Percentiles rank a stretch among this genome's conserved stretches.
Evolutionary conservation across 306 rosid species (phyloP).

Genomic region (Prinsepia uniflora): DNA sequence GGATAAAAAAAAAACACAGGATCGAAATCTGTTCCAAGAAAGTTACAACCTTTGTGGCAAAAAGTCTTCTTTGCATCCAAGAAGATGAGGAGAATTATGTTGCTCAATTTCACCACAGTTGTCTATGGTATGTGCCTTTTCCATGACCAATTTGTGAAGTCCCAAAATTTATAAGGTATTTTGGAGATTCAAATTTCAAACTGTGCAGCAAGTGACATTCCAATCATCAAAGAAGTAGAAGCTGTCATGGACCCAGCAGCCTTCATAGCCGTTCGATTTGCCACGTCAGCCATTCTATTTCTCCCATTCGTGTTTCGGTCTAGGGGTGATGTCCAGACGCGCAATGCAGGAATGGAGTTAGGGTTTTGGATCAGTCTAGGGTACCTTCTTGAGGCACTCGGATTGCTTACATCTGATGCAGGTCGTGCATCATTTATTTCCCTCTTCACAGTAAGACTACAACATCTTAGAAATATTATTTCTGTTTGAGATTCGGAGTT

Average conservation of each 20-base stretch:
- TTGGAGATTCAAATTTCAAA: not conserved
- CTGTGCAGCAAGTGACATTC: slow-evolving; percentile 65
- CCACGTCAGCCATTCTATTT: slow-evolving; percentile 57
- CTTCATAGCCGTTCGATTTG: slow-evolving; percentile 65
- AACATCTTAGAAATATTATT: not conserved
- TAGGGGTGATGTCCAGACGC: slow-evolving; percentile 41
- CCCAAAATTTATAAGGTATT: not conserved
- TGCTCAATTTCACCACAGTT: slow-evolving; percentile 56
- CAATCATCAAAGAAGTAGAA: slow-evolving; percentile 72
- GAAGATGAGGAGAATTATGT: slow-evolving; percentile 52
- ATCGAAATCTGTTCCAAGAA: not conserved
- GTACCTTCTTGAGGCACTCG: slow-evolving; percentile 67
- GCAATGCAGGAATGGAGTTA: slow-evolving; percentile 68
- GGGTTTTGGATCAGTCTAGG: slow-evolving; percentile 78
- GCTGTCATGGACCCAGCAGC: slow-evolving; percentile 64
- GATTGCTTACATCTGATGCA: slow-evolving; percentile 71
- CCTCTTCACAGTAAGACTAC: slow-evolving; percentile 46
- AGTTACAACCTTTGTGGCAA: slow-evolving; percentile 33
- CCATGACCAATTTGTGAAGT: not conserved
- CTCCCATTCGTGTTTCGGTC: slow-evolving; percentile 55
- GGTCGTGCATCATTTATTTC: slow-evolving; percentile 68
- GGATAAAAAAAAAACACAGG: not conserved
- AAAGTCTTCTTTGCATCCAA: slow-evolving; percentile 44
- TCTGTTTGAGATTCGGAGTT: slow-evolving; percentile 33
- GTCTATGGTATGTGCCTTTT: slow-evolving; percentile 44